Evolutionary conservation across 2,329 filamentous ascomycete species (phyloP), one percentile per base, ranked within the genome.

Genomic region (Aschersonia sp.): DNA sequence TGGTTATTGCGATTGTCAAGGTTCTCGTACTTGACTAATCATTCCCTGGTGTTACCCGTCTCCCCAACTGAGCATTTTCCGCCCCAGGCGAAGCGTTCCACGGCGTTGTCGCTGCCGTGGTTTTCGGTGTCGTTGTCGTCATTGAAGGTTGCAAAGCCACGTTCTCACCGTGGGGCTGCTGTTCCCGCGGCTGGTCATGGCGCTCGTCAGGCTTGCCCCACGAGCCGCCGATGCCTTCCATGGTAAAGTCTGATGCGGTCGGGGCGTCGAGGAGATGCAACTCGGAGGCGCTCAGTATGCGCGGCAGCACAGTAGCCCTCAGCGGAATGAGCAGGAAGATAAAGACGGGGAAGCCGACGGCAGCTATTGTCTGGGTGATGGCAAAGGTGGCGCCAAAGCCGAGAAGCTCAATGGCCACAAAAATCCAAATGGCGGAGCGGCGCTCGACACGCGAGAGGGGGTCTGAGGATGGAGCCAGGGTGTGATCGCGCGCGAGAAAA

Each of bases 311-410:
- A 50, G 77, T 66, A 2, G 80, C 76, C 7, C 84, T 73, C 2
- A 81, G 63, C 0, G 84, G 84, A 30, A 87, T 80, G 5, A 87
- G 68, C 12, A 77, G 62, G 44, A 87, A 64, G 56, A 88, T 87
- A 52, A 87, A 75, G 37, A 87, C 72, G 7, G 85, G 85, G 54
- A 89, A 90, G 0, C 85, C 85, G 9, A 90, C 84, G 2, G 85
- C 85, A 3, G 84, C 85, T 45, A 89, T 82, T 0, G 85, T 89
- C 65, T 90, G 81, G 0, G 85, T 88, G 56, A 89, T 85, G 50
- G 85, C 84, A 60, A 90, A 88, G 0, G 85, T 90, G 29, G 81
- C 84, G 3, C 72, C 84, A 55, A 89, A 88, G 0, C 78, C 83
- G 42, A 81, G 30, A 4, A 89, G 64, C 62, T 88, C 80, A 35